Evolutionary conservation across 2,329 filamentous ascomycete species (phyloP).

Genomic region (Trichoderma semiorbis): DNA sequence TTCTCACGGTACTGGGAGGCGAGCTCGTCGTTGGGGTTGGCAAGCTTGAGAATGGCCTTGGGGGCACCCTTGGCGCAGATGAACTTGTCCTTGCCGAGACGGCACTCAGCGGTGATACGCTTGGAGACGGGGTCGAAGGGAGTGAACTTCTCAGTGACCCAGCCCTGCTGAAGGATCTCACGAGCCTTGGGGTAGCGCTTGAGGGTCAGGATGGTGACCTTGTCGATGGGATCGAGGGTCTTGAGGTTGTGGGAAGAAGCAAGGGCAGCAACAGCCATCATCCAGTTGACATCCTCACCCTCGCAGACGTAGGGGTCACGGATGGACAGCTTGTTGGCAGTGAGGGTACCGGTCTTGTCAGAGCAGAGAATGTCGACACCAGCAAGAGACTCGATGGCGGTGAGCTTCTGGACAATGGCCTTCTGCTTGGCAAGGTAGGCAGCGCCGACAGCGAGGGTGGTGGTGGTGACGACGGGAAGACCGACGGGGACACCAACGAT

Average conservation of each 20-base stretch:
- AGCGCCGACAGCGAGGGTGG: constrained; percentile 91
- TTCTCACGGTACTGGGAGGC: constrained; percentile 87
- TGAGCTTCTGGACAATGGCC: constrained; percentile 90
- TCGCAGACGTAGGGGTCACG: constrained; percentile 78
- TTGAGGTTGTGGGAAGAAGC: constrained; percentile 93
- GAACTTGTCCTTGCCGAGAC: constrained; percentile 78
- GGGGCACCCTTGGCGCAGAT: constrained; percentile 89
- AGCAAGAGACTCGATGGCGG: constrained; percentile 85
- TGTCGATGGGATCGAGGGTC: constrained; percentile 92
- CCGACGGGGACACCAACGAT: constrained; percentile 91
- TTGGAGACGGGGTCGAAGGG: constrained; percentile 93
- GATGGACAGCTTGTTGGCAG: constrained; percentile 90
- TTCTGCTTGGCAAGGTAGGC: constrained; percentile 89
- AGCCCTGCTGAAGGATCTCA: constrained; percentile 75
- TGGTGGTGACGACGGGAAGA: constrained; percentile 89
- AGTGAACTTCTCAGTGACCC: constrained; percentile 71
- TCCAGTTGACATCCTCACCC: constrained; percentile 79
- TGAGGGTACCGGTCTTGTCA: constrained; percentile 90
- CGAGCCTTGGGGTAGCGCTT: constrained; percentile 81
- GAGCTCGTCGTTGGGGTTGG: constrained; percentile 74
- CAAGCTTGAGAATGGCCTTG: constrained; percentile 80
- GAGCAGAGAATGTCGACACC: constrained; percentile 93
- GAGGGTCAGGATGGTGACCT: constrained; percentile 85
- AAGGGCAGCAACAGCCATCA: constrained; percentile 88
- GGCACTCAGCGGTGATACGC: constrained; percentile 80